Conservation (phyloP, 164 flowering plant species). For the Macadamia tetraphylla region DNA sequence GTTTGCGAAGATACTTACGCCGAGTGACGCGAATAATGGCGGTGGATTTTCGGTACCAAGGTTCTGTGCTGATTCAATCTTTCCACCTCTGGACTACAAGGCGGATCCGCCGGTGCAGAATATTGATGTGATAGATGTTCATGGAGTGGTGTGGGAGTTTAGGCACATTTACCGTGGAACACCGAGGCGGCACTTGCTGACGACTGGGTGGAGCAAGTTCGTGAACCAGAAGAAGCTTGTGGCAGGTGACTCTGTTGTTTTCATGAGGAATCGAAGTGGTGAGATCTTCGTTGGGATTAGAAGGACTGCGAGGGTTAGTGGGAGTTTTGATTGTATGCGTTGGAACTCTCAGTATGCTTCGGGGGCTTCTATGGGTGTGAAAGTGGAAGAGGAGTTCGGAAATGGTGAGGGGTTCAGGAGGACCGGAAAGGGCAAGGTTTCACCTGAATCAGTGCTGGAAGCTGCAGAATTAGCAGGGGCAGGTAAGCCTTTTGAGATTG, state of each 20-base stretch:
- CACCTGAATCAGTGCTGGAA: slow-evolving; percentile 24
- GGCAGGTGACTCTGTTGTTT: slow-evolving; percentile 74
- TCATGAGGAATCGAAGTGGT: slow-evolving; percentile 35
- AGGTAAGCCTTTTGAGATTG: slow-evolving; percentile 46
- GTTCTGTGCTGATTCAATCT: slow-evolving; percentile 58
- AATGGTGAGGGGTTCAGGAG: slow-evolving; percentile 17
- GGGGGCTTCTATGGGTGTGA: not conserved
- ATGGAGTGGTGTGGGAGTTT: slow-evolving; percentile 53
- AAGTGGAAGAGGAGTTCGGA: slow-evolving; percentile 13
- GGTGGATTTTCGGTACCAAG: slow-evolving; percentile 72
- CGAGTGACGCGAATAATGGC: slow-evolving; percentile 67
- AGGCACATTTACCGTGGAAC: slow-evolving; percentile 67
- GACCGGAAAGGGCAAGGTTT: slow-evolving; percentile 24
- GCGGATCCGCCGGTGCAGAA: slow-evolving; percentile 70
- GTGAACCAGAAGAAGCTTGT: slow-evolving; percentile 67
- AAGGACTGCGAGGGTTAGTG: slow-evolving; percentile 22
- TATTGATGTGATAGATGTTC: slow-evolving; percentile 39
- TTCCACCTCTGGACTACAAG: slow-evolving; percentile 42
- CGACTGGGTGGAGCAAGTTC: slow-evolving; percentile 92
- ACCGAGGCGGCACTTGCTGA: slow-evolving; percentile 72
- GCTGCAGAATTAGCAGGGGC: slow-evolving; percentile 32
- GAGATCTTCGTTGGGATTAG: slow-evolving; percentile 54
- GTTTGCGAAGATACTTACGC: slow-evolving; percentile 52
- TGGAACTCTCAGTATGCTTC: slow-evolving; percentile 1
- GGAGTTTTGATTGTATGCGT: not conserved